Conservation (phyloP, 2,329 filamentous ascomycete species). For the Pezicula rhizophila region DNA sequence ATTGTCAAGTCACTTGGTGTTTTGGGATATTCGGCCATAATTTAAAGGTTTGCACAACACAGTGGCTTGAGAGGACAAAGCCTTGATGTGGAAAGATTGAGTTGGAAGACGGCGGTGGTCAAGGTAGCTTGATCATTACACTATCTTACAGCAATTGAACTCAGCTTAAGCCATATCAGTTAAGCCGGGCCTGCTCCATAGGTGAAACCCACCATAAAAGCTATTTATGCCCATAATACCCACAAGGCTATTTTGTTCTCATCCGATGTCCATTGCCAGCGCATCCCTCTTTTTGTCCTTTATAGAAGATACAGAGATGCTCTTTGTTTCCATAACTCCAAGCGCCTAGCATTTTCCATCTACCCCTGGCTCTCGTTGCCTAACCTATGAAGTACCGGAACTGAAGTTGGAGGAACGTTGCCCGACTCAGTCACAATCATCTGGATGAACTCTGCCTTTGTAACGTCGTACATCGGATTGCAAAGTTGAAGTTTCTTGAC, state of each 20-base stretch:
- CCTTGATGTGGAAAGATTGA: too few relatives aligned
- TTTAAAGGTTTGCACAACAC: too few relatives aligned
- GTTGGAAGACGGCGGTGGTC: too few relatives aligned
- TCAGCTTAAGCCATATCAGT: background rate
- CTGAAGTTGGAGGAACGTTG: conserved; percentile 76
- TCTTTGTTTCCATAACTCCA: background rate
- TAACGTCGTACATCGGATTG: conserved; percentile 87
- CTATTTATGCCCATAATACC: background rate
- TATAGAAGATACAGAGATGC: too few relatives aligned
- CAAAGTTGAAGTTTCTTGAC: conserved; percentile 54
- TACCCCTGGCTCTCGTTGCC: conserved; percentile 32
- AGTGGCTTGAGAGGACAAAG: too few relatives aligned
- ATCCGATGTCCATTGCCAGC: too few relatives aligned
- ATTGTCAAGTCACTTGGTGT: too few relatives aligned
- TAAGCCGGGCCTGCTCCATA: background rate
- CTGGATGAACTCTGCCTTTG: conserved; percentile 77
- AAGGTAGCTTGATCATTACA: background rate
- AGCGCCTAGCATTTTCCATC: background rate
- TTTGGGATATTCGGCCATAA: too few relatives aligned
- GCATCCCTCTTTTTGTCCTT: too few relatives aligned
- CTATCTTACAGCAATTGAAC: background rate
- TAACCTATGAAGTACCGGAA: conserved; percentile 66
- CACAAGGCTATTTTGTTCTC: background rate
- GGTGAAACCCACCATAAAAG: background rate
- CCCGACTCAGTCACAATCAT: conserved; percentile 91